Base-by-base conservation (phyloP, 768 basidiomycete genomes). In the Calocybe gangraenosa region DNA sequence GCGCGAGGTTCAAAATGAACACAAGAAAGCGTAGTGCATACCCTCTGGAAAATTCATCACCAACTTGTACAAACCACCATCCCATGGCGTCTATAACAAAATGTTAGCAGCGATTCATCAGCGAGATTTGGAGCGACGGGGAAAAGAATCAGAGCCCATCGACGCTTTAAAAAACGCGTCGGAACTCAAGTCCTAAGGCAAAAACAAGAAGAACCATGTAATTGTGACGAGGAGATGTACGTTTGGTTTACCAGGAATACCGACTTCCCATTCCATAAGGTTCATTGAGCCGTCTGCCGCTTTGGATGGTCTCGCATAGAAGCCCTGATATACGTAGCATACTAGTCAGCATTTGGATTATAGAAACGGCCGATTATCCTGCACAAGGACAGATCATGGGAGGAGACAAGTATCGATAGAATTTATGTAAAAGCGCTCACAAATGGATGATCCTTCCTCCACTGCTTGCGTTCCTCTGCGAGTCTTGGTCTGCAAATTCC, bases 391-490 rank as follows among this genome's bases (percentile, higher is more conserved):
- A n/a, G 18, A 47, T 23, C 33, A 13, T n/a, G 31, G 37, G 11
- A 17, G 28, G 7, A 22, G 39, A 11, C 8, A 3, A 13, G 20
- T 25, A 28, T 6, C 6, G 11, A 17, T 10, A 13, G 46, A 45
- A 17, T 43, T 34, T 31, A 33, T 20, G 15, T 15, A 25, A 9
- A 15, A 30, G 21, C 20, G 78, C 91, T 69, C 66, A 97, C 96
- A 57, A 95, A 97, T 22, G 96, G 96, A 66, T 99, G 96, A 55
- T 98, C 96, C 66, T 94, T 98, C 48, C 96, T 71, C 96, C 96
- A 99, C 59, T 94, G 91, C 69, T 99, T 99, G 59, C 96, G 82
- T 67, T 99, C 96, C 67, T 98, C 96, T 21, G 92, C 81, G 13
- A 99, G 76, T 58, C 96, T 85, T 28, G 87, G 83, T 65, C 92